Percentiles rank a stretch among this genome's conserved stretches.
phyloP scores from a whole-genome alignment of 371 early-diverging fungal species.

The Dichotomocladium elegans region DNA sequence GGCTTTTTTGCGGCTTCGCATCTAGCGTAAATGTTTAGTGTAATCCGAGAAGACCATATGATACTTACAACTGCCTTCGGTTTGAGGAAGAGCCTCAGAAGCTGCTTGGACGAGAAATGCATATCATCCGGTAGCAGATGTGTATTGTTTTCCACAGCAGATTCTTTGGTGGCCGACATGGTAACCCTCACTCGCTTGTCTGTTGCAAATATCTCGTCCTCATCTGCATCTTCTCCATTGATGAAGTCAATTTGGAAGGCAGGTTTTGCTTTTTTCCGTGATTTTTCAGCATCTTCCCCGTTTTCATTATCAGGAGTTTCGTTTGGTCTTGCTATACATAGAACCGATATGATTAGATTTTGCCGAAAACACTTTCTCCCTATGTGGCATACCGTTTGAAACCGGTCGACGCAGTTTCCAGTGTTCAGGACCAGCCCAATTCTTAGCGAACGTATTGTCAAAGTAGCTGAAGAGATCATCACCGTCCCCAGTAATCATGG shows the following conservation, averaged over 20 bases:
- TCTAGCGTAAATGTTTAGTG: neutral
- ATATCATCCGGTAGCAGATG: conserved; percentile 81
- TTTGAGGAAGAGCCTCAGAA: conserved; percentile 79
- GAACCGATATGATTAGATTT: neutral
- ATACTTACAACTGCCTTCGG: conserved; percentile 52
- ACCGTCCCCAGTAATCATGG: conserved; percentile 37
- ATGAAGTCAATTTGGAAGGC: conserved; percentile 58
- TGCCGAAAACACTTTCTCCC: too few relatives aligned
- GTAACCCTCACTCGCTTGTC: conserved; percentile 50
- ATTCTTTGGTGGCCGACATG: conserved; percentile 43
- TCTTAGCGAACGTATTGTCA: conserved; percentile 72
- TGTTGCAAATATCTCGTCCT: conserved; percentile 68
- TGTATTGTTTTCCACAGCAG: conserved; percentile 17
- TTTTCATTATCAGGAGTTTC: conserved; percentile 13
- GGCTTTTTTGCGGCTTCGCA: neutral
- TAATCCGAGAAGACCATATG: neutral
- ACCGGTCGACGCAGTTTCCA: conserved; percentile 73
- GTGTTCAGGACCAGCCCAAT: conserved; percentile 96
- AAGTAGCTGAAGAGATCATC: conserved; percentile 84
- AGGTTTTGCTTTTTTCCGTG: conserved; percentile 24
- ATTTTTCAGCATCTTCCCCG: conserved; percentile 21
- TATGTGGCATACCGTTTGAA: conserved; percentile 24
- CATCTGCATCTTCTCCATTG: conserved; percentile 47
- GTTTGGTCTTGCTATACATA: neutral
- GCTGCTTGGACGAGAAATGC: conserved; percentile 79